Conservation (phyloP, 345 rosid genomes). For the Geranium brycei region DNA sequence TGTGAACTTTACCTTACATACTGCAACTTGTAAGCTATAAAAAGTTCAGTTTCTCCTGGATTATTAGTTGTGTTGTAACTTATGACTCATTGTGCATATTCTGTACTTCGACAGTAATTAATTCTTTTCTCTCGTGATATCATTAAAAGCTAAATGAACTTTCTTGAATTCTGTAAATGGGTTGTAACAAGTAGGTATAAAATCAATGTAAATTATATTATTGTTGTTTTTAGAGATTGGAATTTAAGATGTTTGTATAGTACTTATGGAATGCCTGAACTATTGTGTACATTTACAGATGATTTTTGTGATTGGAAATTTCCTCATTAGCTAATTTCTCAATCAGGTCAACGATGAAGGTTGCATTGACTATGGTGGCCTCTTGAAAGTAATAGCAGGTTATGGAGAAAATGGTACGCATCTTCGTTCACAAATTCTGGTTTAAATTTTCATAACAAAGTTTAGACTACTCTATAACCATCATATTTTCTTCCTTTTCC, state of each 20-base stretch:
- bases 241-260: not conserved
- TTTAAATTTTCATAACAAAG: not conserved
- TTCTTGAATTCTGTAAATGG: not conserved
- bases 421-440: not conserved
- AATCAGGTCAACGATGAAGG: constrained; percentile 42
- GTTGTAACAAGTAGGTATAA: not conserved
- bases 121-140: not conserved
- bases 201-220: too few species aligned
- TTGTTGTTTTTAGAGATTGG: too few species aligned
- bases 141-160: not conserved
- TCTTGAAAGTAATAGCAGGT: constrained; percentile 46
- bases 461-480: not conserved
- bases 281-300: not conserved
- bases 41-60: not conserved
- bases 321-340: not conserved
- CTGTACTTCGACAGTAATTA: not conserved
- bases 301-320: not conserved
- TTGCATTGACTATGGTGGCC: constrained; percentile 45
- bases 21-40: not conserved
- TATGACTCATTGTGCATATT: not conserved
- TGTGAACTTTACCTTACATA: not conserved
- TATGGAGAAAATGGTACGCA: constrained; percentile 42
- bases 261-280: not conserved
- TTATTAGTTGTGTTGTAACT: not conserved
- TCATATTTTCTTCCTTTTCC: not conserved